Evolutionary conservation across 106 monocot genomes (phyloP).

Genomic region (Phalaenopsis aphrodite): DNA sequence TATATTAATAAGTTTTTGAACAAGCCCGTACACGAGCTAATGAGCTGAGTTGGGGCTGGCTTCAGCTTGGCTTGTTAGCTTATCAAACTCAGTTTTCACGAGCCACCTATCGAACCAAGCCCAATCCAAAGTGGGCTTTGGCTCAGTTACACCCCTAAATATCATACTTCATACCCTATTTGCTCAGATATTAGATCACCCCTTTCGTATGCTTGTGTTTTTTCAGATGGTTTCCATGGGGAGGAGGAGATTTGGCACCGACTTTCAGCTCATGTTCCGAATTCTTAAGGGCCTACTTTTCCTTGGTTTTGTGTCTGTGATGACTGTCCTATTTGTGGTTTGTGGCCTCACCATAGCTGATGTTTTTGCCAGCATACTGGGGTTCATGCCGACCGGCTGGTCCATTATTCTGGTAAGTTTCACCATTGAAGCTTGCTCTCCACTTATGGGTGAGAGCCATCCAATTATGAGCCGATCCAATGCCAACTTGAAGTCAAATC

Average conservation of each 20-base stretch:
- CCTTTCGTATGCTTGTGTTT: not conserved
- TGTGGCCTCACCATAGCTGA: slow-evolving; percentile 65
- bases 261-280: slow-evolving; percentile 93
- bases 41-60: too few relatives aligned
- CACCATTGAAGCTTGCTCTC: not conserved
- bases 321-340: slow-evolving; percentile 80
- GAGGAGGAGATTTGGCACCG: slow-evolving; percentile 74
- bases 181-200: not conserved
- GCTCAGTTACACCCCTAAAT: too few relatives aligned
- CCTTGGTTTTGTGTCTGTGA: slow-evolving; percentile 76
- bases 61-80: too few relatives aligned
- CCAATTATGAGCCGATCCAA: too few relatives aligned
- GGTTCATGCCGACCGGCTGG: slow-evolving; percentile 95
- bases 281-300: slow-evolving; percentile 90
- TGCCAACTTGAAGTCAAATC: too few relatives aligned
- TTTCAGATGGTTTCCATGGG: slow-evolving; percentile 96
- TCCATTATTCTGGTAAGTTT: slow-evolving; percentile 12
- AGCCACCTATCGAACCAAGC: too few relatives aligned
- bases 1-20: too few relatives aligned
- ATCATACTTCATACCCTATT: not conserved
- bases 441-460: too few relatives aligned
- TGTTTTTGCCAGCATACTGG: slow-evolving; percentile 68
- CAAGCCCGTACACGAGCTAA: too few relatives aligned
- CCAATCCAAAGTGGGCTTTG: too few relatives aligned
- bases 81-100: too few relatives aligned